Evolutionary conservation across 345 rosid genomes (phyloP), one percentile per base, ranked within the genome.

Genomic region (Physaria fendleri): DNA sequence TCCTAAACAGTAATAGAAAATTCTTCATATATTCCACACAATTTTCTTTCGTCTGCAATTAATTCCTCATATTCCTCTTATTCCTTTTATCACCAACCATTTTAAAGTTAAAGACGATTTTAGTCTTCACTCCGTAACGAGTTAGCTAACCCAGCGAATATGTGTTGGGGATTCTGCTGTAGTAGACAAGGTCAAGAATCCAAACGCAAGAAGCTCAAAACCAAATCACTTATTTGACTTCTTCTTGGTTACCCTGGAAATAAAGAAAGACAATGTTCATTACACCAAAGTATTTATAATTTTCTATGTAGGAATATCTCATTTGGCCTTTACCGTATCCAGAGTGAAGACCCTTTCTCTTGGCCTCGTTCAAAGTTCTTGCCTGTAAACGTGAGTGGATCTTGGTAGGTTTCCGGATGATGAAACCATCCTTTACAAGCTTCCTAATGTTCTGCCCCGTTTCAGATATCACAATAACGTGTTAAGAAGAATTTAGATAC

Each of bases 361-460:
- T 83, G 15, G 90, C 95, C 62, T 78, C 85, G 64, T 79, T 86
- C 88, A 83, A 81, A 0, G 77, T 65, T 13, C 86, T 83, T 1
- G 95, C 95, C 28, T 82, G 88, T 22, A 90, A 76, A 15, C 95
- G 90, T 13, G 95, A 86, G 78, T 86, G 95, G 27, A 86, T 81
- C 80, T 83, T 80, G 3, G 88, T 78, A 11, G 88, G 90, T 71
- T 84, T 86, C 84, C 79, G 78, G 71, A 84, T 84, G 35, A 84
- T 80, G 62, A 79, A 81, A 30, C 88, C 95, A 77, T 86, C 95
- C 59, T 81, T 86, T 44, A 86, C 90, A 53, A 86, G 72, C 67
- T 78, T 86, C 87, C 88, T 81, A 14, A 86, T 68, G 75, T 83
- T 83, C 71, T 81, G 90, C 62, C 94, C 94, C 83, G 78, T 51